Conservation (phyloP, 768 basidiomycete species). For the Udeniomyces megalosporus region DNA sequence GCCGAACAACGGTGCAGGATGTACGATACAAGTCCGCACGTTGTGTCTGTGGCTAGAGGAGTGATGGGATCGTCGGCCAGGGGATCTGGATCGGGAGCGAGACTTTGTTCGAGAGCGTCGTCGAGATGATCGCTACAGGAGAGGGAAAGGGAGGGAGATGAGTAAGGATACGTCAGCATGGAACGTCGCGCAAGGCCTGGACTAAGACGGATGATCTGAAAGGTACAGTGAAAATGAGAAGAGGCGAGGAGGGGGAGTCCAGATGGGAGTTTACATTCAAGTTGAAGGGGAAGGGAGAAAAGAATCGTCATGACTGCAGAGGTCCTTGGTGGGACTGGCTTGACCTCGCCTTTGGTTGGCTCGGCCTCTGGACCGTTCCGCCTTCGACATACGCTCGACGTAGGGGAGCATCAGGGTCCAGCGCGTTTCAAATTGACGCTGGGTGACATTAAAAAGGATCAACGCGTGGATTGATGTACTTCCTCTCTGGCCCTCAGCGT, state of each 20-base stretch:
- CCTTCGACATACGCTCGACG: too few relatives aligned
- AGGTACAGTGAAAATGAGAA: not conserved
- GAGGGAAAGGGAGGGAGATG: not conserved
- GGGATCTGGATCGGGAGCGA: slow-evolving; percentile 2
- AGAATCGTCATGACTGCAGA: not conserved
- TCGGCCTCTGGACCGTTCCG: not conserved
- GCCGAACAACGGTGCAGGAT: not conserved
- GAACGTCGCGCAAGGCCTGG: not conserved
- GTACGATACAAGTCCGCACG: not conserved
- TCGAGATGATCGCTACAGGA: not conserved
- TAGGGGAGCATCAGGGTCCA: too few relatives aligned
- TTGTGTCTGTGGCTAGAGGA: not conserved
- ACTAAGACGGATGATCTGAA: not conserved
- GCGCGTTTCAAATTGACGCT: too few relatives aligned
- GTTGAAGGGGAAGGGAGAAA: too few relatives aligned
- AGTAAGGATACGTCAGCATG: too few relatives aligned
- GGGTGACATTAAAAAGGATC: too few relatives aligned
- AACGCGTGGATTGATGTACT: too few relatives aligned
- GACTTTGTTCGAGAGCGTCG: slow-evolving; percentile 2
- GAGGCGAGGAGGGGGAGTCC: not conserved
- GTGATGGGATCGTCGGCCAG: not conserved
- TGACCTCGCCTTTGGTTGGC: not conserved
- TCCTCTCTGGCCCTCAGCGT: too few relatives aligned
- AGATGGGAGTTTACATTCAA: not conserved
- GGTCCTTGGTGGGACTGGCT: not conserved